Base-by-base conservation (phyloP, 2,329 filamentous ascomycete genomes). In the Penicillium sp. region DNA sequence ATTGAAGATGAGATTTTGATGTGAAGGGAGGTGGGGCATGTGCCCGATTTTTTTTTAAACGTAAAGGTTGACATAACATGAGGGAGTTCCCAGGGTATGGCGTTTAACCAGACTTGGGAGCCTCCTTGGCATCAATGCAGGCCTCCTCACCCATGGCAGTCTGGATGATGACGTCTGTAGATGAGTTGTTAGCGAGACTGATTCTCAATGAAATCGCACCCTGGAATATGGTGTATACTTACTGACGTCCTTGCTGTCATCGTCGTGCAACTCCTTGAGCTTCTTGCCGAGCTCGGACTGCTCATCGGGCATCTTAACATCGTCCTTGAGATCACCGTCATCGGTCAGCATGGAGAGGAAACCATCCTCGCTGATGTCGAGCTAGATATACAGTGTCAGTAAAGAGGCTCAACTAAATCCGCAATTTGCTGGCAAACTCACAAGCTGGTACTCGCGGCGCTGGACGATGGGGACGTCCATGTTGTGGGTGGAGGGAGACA, bases 121-220 rank as follows among this genome's bases (percentile, higher is more conserved):
- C 91, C 83, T 97, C 93, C 88, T 98, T 98, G 81, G 88, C 90
- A 77, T 97, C 93, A 77, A 97, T 89, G 74, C 88, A 90, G 71
- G 85, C 81, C 85, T 98, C 91, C 83, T 99, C 93, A 76, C 91
- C 91, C 95, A 99, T 99, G 77, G 95, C 88, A 72, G 91, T 91
- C 76, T 96, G 90, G 77, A 99, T 87, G 72, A 93, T 89, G 72
- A 98, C 89, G 81, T 92, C 92, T 96, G 55, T 29, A 57, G 23
- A 54, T 25, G 14, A 16, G 16, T 39, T 26, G 44, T 61, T 53
- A 62, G 58, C 43, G 4, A 25, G 14, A 26, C 10, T 35, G 11
- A 13, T 3, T 37, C 31, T 21, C 3, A 9, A 25, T 16, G 10
- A 27, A 6, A 19, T 19, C 19, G 19, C 19, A 19, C 19, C 19